Base-by-base conservation (phyloP, 306 rosid genomes). In the Lithocarpus polystachyus region DNA sequence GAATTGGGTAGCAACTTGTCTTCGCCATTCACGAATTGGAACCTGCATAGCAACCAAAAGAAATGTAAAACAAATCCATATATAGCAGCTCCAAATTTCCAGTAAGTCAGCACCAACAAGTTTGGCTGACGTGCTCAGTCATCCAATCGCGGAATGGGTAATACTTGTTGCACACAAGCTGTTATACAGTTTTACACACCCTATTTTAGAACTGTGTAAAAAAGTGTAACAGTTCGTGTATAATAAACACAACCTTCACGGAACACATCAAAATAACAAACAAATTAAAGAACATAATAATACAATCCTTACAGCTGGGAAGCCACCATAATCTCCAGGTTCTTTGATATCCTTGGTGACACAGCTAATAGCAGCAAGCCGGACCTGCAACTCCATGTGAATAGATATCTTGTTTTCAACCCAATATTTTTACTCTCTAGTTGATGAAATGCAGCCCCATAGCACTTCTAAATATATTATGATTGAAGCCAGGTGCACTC, bases 251-350 rank as follows among this genome's bases (percentile, higher is more conserved):
- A 7, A 7, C 11, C 45, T 2, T 40, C 45, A 40, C 11, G 45
- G 45, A 40, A 8, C 45, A 40, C 11, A 40, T 40, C 2, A 40
- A 60, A 18, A 45, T 53, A 7, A 35, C 40, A 26, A 17, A 48
- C 6, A 6, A 5, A 2, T 14, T 52, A 19, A 6, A 37, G 79
- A 75, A 55, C 56, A 57, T 4, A 51, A 43, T 55, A 72, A 62
- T 18, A 74, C 28, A 54, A 76, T 79, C 77, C 89, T 88, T 82
- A 89, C 91, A 86, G 92, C 91, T 23, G 93, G 93, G 83, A 92
- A 92, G 85, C 97, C 97, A 64, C 90, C 97, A 51, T 92, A 88
- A 82, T 92, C 97, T 71, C 98, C 99, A 61, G 97, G 90, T 72
- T 86, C 92, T 77, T 80, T 90, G 81, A 92, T 91, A 82, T 92